Conservation (phyloP, 495 filamentous ascomycete genomes). For the Lasiosphaeria miniovina region DNA sequence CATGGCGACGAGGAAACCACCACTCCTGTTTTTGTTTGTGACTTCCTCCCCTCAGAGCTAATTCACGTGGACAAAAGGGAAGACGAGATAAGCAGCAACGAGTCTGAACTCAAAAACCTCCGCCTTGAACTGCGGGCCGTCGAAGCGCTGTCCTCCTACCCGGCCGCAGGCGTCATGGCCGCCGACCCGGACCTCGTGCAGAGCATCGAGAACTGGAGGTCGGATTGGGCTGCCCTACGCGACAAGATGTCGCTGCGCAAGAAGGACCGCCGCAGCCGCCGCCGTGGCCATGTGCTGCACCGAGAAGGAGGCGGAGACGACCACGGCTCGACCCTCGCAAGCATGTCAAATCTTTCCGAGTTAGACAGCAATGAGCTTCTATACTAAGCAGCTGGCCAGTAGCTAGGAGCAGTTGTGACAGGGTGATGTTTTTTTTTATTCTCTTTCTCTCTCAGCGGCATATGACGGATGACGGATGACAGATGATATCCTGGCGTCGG, state of each 20-base stretch:
- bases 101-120: slow-evolving; percentile 47
- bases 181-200: slow-evolving; percentile 41
- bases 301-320: background rate
- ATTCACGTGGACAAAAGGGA: slow-evolving; percentile 19
- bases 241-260: slow-evolving; percentile 23
- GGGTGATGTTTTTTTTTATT: too few relatives aligned
- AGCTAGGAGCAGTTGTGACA: too few relatives aligned
- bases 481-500: too few relatives aligned
- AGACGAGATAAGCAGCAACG: slow-evolving; percentile 26
- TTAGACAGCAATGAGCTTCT: background rate
- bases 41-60: background rate
- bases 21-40: too few relatives aligned
- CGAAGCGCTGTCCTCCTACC: slow-evolving; percentile 46
- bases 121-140: slow-evolving; percentile 53
- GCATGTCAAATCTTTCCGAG: background rate
- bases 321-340: background rate
- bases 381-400: too few relatives aligned
- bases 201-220: slow-evolving; percentile 46
- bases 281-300: background rate
- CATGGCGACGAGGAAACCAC: too few relatives aligned
- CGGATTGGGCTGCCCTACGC: slow-evolving; percentile 38
- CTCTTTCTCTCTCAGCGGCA: too few relatives aligned
- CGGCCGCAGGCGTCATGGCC: slow-evolving; percentile 27
- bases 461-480: too few relatives aligned
- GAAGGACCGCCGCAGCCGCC: slow-evolving; percentile 12